Evolutionary conservation across 805 yeast species (phyloP).

Genomic region (Saccharomyces paradoxus): DNA sequence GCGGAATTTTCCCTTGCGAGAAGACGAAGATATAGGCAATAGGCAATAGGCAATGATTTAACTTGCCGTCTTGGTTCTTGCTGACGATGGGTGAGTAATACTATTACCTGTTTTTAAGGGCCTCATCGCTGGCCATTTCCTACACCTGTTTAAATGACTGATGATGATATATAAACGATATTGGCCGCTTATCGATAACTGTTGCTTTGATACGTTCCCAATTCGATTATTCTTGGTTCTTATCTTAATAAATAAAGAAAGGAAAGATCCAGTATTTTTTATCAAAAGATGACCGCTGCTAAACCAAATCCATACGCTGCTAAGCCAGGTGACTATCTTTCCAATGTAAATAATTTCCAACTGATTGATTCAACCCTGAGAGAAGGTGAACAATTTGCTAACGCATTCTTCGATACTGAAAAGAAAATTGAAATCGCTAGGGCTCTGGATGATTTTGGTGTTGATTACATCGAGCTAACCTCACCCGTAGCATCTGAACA

Average conservation of each 20-base stretch:
- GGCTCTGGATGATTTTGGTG: slow-evolving; percentile 96
- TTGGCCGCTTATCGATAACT: background rate
- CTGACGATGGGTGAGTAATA: background rate
- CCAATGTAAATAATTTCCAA: slow-evolving; percentile 84
- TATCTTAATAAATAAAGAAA: background rate
- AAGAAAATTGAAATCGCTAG: slow-evolving; percentile 95
- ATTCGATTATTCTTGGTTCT: background rate
- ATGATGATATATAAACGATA: background rate
- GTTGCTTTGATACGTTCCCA: background rate
- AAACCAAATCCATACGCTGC: slow-evolving; percentile 82
- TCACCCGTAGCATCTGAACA: slow-evolving; percentile 98
- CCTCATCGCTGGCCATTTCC: background rate
- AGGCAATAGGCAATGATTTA: background rate
- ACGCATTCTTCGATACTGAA: slow-evolving; percentile 89
- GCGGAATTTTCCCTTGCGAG: background rate
- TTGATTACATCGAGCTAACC: slow-evolving; percentile 93
- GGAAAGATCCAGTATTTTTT: background rate
- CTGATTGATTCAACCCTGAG: slow-evolving; percentile 90
- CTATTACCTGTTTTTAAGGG: background rate
- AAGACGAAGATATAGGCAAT: background rate
- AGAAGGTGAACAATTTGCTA: slow-evolving; percentile 98
- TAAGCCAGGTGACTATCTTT: slow-evolving; percentile 83
- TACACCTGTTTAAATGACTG: background rate
- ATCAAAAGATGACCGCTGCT: slow-evolving; percentile 11
- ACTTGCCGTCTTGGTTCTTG: background rate